A percentile compares a stretch with the other conserved stretches of the same genome.
Evolutionary conservation across 2,329 filamentous ascomycete species (phyloP).

Genomic region (Ilyonectria destructans): DNA sequence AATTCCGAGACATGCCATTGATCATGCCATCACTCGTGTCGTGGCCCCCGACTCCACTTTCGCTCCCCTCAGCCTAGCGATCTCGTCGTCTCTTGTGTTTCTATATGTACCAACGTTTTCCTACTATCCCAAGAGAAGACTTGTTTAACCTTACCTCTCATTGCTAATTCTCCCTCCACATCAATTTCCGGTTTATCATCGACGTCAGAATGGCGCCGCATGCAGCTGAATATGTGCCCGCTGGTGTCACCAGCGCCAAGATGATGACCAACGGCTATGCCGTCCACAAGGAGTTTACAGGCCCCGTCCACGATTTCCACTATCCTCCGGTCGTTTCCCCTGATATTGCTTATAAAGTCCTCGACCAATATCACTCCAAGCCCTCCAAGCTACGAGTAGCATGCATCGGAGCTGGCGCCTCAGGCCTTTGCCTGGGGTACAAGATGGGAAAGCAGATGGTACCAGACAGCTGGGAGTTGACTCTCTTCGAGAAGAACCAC

Average conservation of each 20-base stretch:
- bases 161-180: neutral
- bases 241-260: slow-evolving; percentile 23
- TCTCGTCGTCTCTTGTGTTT: neutral
- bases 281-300: slow-evolving; percentile 21
- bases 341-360: slow-evolving; percentile 47
- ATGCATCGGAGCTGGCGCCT: slow-evolving; percentile 51
- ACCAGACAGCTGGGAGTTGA: slow-evolving; percentile 50
- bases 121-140: neutral
- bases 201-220: slow-evolving; percentile 32
- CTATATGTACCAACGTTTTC: slow-evolving; percentile 25
- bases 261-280: slow-evolving; percentile 21
- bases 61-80: neutral
- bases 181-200: neutral
- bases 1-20: slow-evolving; percentile 23
- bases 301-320: slow-evolving; percentile 38
- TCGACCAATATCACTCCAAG: slow-evolving; percentile 56
- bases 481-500: slow-evolving; percentile 54
- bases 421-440: slow-evolving; percentile 50
- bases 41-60: slow-evolving; percentile 3
- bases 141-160: neutral
- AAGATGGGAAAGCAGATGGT: slow-evolving; percentile 52
- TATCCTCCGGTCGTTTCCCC: slow-evolving; percentile 47
- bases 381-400: slow-evolving; percentile 53
- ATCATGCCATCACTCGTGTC: slow-evolving; percentile 17
- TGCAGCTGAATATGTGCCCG: slow-evolving; percentile 24